A percentile compares a stretch with the other conserved stretches of the same genome.
phyloP scores from a whole-genome alignment of 2,329 filamentous ascomycete genomes.

The Trichoderma simmonsii region DNA sequence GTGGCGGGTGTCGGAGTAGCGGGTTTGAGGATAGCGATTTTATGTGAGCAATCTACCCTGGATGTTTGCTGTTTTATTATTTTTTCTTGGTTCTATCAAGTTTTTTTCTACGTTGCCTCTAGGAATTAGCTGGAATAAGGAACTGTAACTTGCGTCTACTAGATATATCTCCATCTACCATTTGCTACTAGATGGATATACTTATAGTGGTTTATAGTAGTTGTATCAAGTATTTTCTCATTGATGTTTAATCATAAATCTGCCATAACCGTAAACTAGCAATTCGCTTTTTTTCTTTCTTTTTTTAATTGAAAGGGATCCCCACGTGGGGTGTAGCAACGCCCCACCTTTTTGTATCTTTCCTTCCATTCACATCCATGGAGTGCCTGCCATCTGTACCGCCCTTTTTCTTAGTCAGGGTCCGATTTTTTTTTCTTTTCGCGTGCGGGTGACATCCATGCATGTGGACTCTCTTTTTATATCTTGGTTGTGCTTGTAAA shows the following conservation, averaged over 20 bases:
- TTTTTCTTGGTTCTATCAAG: background rate
- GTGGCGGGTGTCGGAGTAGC: background rate
- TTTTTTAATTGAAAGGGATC: background rate
- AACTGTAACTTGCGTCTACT: background rate
- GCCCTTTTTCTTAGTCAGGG: background rate
- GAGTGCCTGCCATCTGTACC: background rate
- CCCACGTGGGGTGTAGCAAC: conserved; percentile 3
- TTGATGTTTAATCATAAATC: too few species aligned
- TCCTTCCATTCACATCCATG: background rate
- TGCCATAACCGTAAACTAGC: background rate
- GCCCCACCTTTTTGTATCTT: background rate
- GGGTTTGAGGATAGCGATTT: background rate
- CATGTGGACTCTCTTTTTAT: background rate
- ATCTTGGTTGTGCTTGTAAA: background rate
- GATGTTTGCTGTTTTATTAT: background rate
- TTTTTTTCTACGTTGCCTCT: background rate
- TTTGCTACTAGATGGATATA: background rate
- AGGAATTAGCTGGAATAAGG: too few species aligned
- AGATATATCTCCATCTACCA: background rate
- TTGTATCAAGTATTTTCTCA: background rate
- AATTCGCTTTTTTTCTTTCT: background rate
- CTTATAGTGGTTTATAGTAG: background rate
- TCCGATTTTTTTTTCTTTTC: background rate
- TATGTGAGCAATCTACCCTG: background rate
- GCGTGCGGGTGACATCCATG: conserved; percentile 5